Base-by-base conservation (phyloP, 148 eudicot genomes). In the Arctostaphylos glauca region DNA sequence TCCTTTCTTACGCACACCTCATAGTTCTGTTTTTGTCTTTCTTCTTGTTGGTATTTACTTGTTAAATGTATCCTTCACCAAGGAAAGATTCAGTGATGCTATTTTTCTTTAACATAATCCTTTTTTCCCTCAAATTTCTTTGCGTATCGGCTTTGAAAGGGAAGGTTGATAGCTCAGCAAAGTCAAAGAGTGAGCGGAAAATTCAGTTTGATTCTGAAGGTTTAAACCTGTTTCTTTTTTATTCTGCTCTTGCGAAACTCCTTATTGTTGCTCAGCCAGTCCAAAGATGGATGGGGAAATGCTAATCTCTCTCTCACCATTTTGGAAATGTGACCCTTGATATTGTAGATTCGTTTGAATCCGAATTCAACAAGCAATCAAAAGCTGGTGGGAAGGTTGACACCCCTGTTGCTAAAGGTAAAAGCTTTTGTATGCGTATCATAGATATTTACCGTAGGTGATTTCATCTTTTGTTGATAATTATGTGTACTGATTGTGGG, bases 191-290 rank as follows among this genome's bases (percentile, higher is more conserved):
- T 67, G 94, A 91, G 84, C 89, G 84, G 76, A 94, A 86, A 88
- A 93, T 92, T 84, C 94, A 89, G 75, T 92, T 94, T 85, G 87
- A 81, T 84, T 80, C 84, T 48, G 91, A 91, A 87, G 98, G 95
- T 90, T 85, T 43, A 62, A 16, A 72, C 68, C 68, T 86, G 64
- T 44, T 72, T 19, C 19, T 43, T 53, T 38, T 82, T 50, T 75
- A 1, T 74, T 43, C 2, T 75, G 58, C 53, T n/a, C 43, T 54
- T 6, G 5, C 38, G 13, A 18, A 31, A n/a, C 12, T 76, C 49
- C 19, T 23, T 67, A 23, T 12, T 38, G 18, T 14, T 50, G 25
- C 54, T 67, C 38, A 21, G 6, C 74, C 67, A 25, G 44, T 66
- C 54, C 38, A 70, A 41, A 31, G 76, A 53, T 83, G 18, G 21